Evolutionary conservation across 129 eudicot genomes (phyloP).

Genomic region (Ambrosia artemisiifolia): DNA sequence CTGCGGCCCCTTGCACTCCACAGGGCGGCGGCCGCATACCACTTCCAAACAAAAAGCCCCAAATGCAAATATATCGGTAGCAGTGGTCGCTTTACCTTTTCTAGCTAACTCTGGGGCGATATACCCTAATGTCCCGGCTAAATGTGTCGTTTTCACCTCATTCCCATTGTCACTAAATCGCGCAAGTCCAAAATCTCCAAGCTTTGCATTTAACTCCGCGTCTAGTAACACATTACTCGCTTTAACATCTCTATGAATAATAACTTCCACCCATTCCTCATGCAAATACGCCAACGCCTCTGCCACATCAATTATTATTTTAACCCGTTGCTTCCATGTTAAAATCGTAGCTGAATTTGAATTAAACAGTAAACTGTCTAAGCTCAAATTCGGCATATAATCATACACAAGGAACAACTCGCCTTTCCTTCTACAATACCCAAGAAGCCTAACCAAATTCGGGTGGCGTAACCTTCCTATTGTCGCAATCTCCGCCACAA

Average conservation of each 20-base stretch:
- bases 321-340: constrained; percentile 38
- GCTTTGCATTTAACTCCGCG: constrained; percentile 29
- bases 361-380: constrained; percentile 29
- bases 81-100: constrained; percentile 46
- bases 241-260: constrained; percentile 44
- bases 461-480: constrained; percentile 49
- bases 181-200: constrained; percentile 50
- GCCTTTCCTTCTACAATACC: constrained; percentile 41
- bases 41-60: constrained; percentile 44
- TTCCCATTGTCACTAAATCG: constrained; percentile 34
- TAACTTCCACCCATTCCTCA: constrained; percentile 44
- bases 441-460: constrained; percentile 40
- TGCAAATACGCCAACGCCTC: constrained; percentile 43
- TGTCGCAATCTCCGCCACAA: constrained; percentile 47
- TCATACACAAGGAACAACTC: constrained; percentile 44
- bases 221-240: constrained; percentile 46
- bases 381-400: constrained; percentile 40
- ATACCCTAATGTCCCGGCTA: constrained; percentile 44
- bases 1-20: constrained; percentile 30
- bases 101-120: constrained; percentile 43
- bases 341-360: constrained; percentile 14
- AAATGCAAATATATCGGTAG: constrained; percentile 39
- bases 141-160: constrained; percentile 38
- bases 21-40: constrained; percentile 37
- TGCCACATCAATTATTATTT: constrained; percentile 33